Conservation (phyloP, 2,329 filamentous ascomycete species). For the Colletotrichum tamarilloi region DNA sequence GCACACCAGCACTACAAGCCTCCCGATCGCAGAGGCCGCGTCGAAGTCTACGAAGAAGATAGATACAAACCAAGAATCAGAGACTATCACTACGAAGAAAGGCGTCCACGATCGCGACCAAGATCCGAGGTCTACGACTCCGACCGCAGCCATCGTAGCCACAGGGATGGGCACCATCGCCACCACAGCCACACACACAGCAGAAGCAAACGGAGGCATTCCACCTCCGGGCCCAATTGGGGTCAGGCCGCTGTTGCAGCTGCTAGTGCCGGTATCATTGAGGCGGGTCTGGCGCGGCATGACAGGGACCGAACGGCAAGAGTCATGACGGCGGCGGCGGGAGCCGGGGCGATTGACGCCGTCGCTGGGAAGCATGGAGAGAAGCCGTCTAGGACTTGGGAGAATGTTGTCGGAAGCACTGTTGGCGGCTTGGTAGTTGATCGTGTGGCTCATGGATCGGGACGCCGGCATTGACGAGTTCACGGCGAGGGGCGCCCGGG, state of each 20-base stretch:
- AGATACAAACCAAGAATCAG: background rate
- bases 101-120: background rate
- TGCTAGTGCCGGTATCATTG: slow-evolving; percentile 25
- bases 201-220: slow-evolving; percentile 17
- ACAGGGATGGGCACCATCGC: background rate
- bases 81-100: slow-evolving; percentile 12
- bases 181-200: background rate
- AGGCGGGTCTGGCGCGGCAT: slow-evolving; percentile 12
- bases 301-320: slow-evolving; percentile 18
- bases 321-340: slow-evolving; percentile 27
- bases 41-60: background rate
- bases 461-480: background rate
- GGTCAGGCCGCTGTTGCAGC: slow-evolving; percentile 23
- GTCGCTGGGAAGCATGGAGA: slow-evolving; percentile 4
- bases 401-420: slow-evolving; percentile 14
- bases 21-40: slow-evolving; percentile 1
- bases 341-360: slow-evolving; percentile 16
- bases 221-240: background rate
- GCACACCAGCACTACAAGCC: background rate
- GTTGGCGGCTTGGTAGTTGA: slow-evolving; percentile 13
- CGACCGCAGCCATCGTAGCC: background rate
- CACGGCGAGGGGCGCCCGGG: too few species aligned
- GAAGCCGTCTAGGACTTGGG: slow-evolving; percentile 16
- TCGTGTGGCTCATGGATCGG: slow-evolving; percentile 17
- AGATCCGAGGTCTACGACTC: background rate